Percentiles rank a stretch among this genome's conserved stretches.
Evolutionary conservation across 2,329 filamentous ascomycete genomes (phyloP).

Genomic region (Ascochyta viciae-villosae): DNA sequence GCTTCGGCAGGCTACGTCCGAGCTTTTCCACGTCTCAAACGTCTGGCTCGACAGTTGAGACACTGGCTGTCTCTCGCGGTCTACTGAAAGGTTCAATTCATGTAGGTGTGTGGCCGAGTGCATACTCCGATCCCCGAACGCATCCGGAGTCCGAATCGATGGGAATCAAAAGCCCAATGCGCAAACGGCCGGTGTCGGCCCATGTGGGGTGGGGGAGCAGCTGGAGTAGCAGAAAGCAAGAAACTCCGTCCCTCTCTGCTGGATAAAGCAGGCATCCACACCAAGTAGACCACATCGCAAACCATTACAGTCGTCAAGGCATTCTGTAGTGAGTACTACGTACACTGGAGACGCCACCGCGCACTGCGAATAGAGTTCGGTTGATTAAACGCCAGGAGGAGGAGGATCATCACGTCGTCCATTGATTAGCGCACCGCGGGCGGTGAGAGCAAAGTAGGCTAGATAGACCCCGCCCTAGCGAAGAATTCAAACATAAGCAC

Average conservation of each 20-base stretch:
- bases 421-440: conserved; percentile 9
- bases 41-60: not conserved
- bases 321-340: not conserved
- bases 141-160: not conserved
- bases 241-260: not conserved
- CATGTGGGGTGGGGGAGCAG: conserved; percentile 6
- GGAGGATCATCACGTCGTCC: conserved; percentile 11
- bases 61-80: not conserved
- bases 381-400: not conserved
- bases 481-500: conserved; percentile 44
- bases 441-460: conserved; percentile 19
- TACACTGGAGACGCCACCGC: not conserved
- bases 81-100: not conserved
- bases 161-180: conserved; percentile 8
- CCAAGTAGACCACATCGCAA: not conserved
- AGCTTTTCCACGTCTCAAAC: not conserved
- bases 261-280: not conserved
- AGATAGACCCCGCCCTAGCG: conserved; percentile 36
- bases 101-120: not conserved
- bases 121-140: not conserved
- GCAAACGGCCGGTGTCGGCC: conserved; percentile 17
- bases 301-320: not conserved
- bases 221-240: conserved; percentile 14
- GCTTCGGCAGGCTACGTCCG: too few relatives aligned
- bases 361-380: not conserved